Evolutionary conservation across 352 stramenopile species (phyloP).

Genomic region (Pelagophyceae sp.): DNA sequence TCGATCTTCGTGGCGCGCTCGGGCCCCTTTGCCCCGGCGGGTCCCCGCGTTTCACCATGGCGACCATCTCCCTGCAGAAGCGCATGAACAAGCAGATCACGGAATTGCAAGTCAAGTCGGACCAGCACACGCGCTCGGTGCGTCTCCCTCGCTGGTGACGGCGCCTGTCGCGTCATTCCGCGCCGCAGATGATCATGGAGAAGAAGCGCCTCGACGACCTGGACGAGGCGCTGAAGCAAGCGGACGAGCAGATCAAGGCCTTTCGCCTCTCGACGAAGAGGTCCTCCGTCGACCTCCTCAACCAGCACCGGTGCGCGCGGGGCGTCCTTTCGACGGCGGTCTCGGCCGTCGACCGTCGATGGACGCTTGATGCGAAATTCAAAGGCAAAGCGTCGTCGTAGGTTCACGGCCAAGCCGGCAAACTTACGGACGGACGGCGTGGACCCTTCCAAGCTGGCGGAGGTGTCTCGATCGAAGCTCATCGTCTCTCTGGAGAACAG

Average conservation of each 20-base stretch:
- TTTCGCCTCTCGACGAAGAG: conserved; percentile 39
- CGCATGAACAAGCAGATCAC: conserved; percentile 13
- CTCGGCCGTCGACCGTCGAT: neutral
- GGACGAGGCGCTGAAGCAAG: conserved; percentile 32
- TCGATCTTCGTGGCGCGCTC: too few species aligned
- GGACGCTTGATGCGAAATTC: neutral
- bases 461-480: conserved; percentile 45
- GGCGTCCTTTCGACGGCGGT: too few species aligned
- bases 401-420: conserved; percentile 36
- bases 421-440: conserved; percentile 42
- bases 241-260: conserved; percentile 34
- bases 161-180: too few species aligned
- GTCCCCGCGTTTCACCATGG: neutral
- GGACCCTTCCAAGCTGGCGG: conserved; percentile 39
- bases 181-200: conserved; percentile 37
- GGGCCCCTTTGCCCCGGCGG: neutral
- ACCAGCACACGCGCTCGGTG: neutral
- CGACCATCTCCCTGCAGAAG: conserved; percentile 12
- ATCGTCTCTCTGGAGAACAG: conserved; percentile 42
- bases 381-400: neutral
- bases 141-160: too few species aligned
- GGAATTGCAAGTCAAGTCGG: conserved; percentile 7
- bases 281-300: conserved; percentile 41
- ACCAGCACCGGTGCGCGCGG: conserved; percentile 28
- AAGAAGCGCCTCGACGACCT: conserved; percentile 33